Conservation (phyloP, 139 green algal species). For the Chlamydomonas schloesseri region DNA sequence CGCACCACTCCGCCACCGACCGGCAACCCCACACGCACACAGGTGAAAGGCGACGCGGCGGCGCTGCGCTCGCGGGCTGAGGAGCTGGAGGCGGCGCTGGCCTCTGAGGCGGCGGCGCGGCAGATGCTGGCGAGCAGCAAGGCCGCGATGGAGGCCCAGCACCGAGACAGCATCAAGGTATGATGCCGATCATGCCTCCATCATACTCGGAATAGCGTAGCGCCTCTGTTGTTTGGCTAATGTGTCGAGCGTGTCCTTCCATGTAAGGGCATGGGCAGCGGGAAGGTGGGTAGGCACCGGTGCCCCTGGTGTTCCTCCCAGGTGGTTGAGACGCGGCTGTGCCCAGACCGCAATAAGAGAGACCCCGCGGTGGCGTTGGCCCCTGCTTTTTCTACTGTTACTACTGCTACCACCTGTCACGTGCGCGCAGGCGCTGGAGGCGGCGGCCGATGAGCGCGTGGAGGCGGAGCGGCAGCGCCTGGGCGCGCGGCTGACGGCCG, state of each 20-base stretch:
- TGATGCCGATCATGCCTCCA: no score
- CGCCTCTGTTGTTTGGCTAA: no score
- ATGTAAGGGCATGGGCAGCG: no score
- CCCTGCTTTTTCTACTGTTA: no score
- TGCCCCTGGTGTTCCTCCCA: no score
- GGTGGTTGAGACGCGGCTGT: no score
- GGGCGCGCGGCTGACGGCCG: background rate
- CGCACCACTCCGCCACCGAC: background rate
- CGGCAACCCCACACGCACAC: background rate
- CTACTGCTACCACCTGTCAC: no score
- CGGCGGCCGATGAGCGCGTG: conserved; percentile 44
- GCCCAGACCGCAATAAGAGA: no score
- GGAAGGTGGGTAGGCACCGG: no score
- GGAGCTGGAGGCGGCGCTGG: conserved; percentile 14
- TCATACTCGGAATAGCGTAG: no score
- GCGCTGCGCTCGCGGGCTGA: background rate
- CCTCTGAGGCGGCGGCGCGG: background rate
- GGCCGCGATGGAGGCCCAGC: conserved; percentile 18
- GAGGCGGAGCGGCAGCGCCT: conserved; percentile 41
- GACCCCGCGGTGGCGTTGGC: no score
- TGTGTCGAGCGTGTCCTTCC: no score
- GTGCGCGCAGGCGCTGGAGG: conserved; percentile 13
- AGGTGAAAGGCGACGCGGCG: conserved; percentile 19
- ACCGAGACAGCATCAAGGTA: background rate
- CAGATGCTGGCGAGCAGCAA: conserved; percentile 11